Base-by-base conservation (phyloP, 176 grass and related monocot genomes). In the Cenchrus americanus region DNA sequence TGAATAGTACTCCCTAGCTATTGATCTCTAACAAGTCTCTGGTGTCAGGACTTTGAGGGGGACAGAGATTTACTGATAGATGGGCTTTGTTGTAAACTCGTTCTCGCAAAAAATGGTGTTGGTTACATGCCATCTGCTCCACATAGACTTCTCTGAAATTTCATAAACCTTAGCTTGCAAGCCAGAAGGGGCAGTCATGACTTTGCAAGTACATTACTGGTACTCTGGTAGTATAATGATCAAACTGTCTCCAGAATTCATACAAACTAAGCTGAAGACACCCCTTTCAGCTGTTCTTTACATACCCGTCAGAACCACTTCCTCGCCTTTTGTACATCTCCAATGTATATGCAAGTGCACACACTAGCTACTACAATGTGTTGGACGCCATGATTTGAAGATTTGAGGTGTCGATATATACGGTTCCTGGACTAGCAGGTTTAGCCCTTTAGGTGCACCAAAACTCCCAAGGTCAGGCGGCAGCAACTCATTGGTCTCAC, bases 401-500 rank as follows among this genome's bases (percentile, higher is more conserved):
- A 68, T 4, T 5, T 15, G 14, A 52, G 1, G 14, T 14, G 50
- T 42, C 84, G 41, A 43, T 30, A 30, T 30, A 55, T 24, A 70
- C 46, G 15, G 14, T 52, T 77, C 59, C 23, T 75, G 75, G 7
- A 27, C 26, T 10, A 79, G 62, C 46, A 47, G 76, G 86, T 91
- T 80, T 87, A 71, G 84, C 73, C 76, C 54, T 88, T 90, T 88
- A 83, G 90, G 93, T 90, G 58, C 85, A 86, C 80, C 86, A 62
- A 77, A 87, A 68, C 61, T 47, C 46, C 1, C 46, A 21, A 15
- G 49, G 54, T 66, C 85, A 73, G 80, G 66, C 74, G 69, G 58
- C 88, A 95, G 84, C 86, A 86, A 90, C 83, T 80, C 85, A 78
- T 64, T 90, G 8, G 46, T 47, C 86, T 82, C 76, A 92, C 88